Base-by-base conservation (phyloP, 2,329 filamentous ascomycete species). In the Teratosphaeria nubilosa region DNA sequence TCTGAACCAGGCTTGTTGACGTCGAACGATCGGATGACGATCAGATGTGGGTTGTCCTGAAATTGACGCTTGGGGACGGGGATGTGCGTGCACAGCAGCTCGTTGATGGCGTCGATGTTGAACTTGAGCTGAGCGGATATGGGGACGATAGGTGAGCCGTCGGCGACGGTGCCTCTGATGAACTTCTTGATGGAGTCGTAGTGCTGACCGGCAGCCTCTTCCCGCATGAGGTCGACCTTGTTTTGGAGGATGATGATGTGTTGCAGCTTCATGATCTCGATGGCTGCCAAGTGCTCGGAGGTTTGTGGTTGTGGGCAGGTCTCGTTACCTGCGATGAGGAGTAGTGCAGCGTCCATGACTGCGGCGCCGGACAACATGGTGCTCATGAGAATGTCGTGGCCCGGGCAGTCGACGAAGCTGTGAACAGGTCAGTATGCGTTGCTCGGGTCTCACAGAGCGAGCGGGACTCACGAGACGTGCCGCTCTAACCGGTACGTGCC, bases 321-420 rank as follows among this genome's bases (percentile, higher is more conserved):
- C 86, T 99, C 94, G 79, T 99, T 99, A 74, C 94, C 94, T 62
- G 94, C 94, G 73, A 99, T 96, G 57, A 99, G 82, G 58, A 99
- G 85, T 60, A 99, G 84, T 20, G 94, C 94, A 64, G 94, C 94
- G 77, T 99, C 94, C 94, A 99, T 99, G 83, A 99, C 94, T 64
- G 94, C 94, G 69, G 94, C 94, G 72, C 94, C 94, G 72, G 94
- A 99, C 82, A 99, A 86, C 94, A 99, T 99, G 69, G 94, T 99
- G 78, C 92, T 97, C 94, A 99, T 99, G 75, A 99, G 91, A 91
- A 99, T 99, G 79, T 99, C 94, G 89, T 99, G 94, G 76, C 94
- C 94, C 58, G 94, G 94, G 82, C 94, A 97, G 77, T 97, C 94
- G 67, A 97, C 94, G 74, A 97, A 99, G 16, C 90, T 73, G 60